Evolutionary conservation across 495 filamentous ascomycete genomes (phyloP).

Genomic region (Penicillium daleae): DNA sequence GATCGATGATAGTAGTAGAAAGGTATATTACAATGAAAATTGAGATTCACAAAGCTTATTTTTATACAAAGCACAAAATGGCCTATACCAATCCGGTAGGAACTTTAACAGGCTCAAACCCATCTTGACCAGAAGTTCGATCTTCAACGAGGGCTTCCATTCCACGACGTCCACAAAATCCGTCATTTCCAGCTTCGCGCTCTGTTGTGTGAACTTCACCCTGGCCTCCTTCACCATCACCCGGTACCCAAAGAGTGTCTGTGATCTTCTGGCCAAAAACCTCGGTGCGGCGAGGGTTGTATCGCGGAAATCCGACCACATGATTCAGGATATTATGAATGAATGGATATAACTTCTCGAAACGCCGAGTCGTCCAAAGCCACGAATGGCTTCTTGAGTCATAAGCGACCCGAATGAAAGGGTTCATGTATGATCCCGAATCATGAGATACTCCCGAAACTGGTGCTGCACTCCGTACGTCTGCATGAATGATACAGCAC

Average conservation of each 20-base stretch:
- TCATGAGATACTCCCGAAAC: conserved; percentile 22
- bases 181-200: background rate
- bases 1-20: too few species aligned
- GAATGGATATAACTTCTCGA: conserved; percentile 61
- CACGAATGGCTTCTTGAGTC: conserved; percentile 53
- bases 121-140: background rate
- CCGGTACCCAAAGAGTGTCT: background rate
- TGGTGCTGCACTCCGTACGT: conserved; percentile 50
- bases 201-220: background rate
- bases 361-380: conserved; percentile 56
- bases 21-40: background rate
- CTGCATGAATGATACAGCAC: conserved; percentile 77
- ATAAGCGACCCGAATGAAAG: conserved; percentile 71
- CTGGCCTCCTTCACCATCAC: background rate
- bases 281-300: conserved; percentile 51
- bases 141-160: conserved; percentile 4
- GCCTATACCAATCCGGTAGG: background rate
- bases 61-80: too few species aligned
- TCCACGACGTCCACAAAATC: conserved; percentile 1
- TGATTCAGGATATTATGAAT: conserved; percentile 59
- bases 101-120: background rate
- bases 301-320: conserved; percentile 55
- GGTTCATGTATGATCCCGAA: conserved; percentile 70
- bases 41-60: background rate
- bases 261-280: background rate